phyloP scores from a whole-genome alignment of 345 rosid genomes.

The Eucalyptus brandiana region DNA sequence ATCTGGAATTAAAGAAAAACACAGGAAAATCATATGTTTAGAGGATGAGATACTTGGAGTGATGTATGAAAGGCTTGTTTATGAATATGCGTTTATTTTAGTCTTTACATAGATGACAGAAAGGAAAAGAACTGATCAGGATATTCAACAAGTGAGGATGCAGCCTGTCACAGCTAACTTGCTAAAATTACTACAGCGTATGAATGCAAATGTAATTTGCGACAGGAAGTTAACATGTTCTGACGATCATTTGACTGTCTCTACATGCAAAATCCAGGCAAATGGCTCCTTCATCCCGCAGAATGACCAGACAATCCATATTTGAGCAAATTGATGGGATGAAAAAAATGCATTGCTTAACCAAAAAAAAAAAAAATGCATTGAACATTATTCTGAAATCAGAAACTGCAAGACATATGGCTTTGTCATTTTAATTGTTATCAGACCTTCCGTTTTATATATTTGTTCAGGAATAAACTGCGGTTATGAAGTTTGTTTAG shows the following conservation, averaged over 20 bases:
- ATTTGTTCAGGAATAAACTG: neutral
- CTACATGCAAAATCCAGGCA: neutral
- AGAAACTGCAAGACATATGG: neutral
- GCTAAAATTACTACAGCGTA: neutral
- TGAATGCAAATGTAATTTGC: neutral
- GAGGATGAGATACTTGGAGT: neutral
- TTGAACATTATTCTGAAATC: neutral
- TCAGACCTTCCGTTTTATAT: neutral
- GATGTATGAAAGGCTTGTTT: neutral
- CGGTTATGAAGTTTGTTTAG: neutral
- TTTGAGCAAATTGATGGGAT: neutral
- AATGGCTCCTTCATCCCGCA: neutral
- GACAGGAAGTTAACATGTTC: neutral
- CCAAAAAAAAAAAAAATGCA: neutral
- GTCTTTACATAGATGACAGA: neutral
- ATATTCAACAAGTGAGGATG: neutral
- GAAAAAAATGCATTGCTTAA: neutral
- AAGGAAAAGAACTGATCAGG: neutral
- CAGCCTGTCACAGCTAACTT: neutral
- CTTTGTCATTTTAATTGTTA: neutral
- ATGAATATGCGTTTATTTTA: neutral
- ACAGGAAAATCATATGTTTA: neutral
- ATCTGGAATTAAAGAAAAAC: neutral
- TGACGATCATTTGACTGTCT: neutral
- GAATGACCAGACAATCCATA: neutral